Conservation (phyloP, 2,329 filamentous ascomycete species). For the Chaetomiaceae sp. region DNA sequence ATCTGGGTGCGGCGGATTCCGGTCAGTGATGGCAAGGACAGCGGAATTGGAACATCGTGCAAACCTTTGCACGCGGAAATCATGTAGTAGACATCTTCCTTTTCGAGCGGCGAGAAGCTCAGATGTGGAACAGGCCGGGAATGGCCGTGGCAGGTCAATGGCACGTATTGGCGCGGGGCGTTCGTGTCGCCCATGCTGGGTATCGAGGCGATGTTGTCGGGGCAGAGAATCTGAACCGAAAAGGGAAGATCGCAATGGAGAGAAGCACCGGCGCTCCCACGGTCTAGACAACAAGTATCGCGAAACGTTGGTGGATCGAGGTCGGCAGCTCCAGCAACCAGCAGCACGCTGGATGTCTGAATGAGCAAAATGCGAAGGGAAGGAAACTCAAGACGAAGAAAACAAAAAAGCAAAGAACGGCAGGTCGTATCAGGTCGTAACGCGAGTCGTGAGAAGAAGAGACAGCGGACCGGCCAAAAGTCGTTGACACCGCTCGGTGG, state of each 20-base stretch:
- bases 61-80: slow-evolving; percentile 88
- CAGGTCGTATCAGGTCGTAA: slow-evolving; percentile 24
- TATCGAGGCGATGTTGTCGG: background rate
- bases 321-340: background rate
- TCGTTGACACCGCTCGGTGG: slow-evolving; percentile 15
- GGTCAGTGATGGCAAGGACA: slow-evolving; percentile 20
- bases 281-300: no score
- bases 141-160: slow-evolving; percentile 89
- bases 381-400: background rate
- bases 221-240: background rate
- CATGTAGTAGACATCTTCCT: slow-evolving; percentile 81
- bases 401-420: slow-evolving; percentile 17
- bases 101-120: slow-evolving; percentile 77
- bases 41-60: slow-evolving; percentile 2
- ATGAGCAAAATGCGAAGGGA: background rate
- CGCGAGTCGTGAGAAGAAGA: slow-evolving; percentile 15
- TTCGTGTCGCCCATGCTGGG: slow-evolving; percentile 27
- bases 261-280: no score
- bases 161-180: slow-evolving; percentile 59
- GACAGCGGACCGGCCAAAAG: slow-evolving; percentile 8
- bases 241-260: no score
- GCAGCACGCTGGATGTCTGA: background rate
- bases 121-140: slow-evolving; percentile 88
- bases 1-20: slow-evolving; percentile 48
- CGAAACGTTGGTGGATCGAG: background rate